Evolutionary conservation across 2,329 filamentous ascomycete genomes (phyloP).

Genomic region (Venturia effusa): DNA sequence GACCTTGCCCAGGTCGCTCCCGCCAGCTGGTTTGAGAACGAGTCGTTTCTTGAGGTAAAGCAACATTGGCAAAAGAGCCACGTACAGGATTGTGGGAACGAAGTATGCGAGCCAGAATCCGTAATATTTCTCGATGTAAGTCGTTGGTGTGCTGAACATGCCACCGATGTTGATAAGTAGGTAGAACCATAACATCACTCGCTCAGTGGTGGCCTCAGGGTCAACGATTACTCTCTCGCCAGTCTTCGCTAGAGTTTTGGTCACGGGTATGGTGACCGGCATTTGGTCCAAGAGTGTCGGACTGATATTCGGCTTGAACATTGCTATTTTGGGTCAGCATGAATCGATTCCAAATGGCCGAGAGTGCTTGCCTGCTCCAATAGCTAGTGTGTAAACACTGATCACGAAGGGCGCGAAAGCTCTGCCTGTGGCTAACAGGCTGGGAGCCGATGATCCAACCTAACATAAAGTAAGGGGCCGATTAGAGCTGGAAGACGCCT

Average conservation of each 20-base stretch:
- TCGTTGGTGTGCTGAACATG: slow-evolving; percentile 27
- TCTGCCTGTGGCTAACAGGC: slow-evolving; percentile 10
- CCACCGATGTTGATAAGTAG: slow-evolving; percentile 21
- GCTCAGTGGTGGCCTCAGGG: slow-evolving; percentile 32
- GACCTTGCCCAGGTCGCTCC: slow-evolving; percentile 35
- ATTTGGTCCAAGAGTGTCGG: slow-evolving; percentile 37
- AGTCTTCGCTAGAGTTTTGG: slow-evolving; percentile 29
- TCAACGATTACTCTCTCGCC: slow-evolving; percentile 39
- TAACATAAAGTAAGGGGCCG: not conserved
- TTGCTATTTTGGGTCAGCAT: slow-evolving; percentile 24
- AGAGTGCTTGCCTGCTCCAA: slow-evolving; percentile 4
- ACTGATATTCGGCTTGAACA: slow-evolving; percentile 32
- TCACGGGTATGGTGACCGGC: slow-evolving; percentile 29
- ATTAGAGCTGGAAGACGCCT: not conserved
- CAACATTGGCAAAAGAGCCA: not conserved
- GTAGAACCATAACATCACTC: slow-evolving; percentile 28
- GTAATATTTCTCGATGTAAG: slow-evolving; percentile 32
- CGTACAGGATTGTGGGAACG: slow-evolving; percentile 16
- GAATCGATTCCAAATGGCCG: not conserved
- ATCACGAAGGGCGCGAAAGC: slow-evolving; percentile 9
- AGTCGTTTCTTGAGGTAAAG: slow-evolving; percentile 1
- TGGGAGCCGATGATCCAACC: slow-evolving; percentile 14
- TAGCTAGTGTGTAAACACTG: slow-evolving; percentile 5
- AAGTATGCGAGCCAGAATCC: slow-evolving; percentile 30
- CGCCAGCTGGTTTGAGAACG: slow-evolving; percentile 34